These are phyloP conservation scores for Coemansia sp. DNA, from an alignment of 192 early-diverging fungal species.

Conservation along the genomic window DNA sequence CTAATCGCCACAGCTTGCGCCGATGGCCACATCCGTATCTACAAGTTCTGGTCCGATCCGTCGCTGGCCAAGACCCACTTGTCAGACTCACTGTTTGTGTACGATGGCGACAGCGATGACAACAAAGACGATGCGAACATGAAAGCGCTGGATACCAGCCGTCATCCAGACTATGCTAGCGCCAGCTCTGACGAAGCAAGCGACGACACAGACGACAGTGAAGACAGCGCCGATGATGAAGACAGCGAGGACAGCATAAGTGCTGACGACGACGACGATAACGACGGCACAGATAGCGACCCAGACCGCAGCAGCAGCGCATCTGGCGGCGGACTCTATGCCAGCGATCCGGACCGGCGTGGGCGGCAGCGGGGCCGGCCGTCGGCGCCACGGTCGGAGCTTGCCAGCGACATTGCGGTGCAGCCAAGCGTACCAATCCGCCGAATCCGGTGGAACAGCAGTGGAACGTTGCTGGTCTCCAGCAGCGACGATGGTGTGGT, in stretches of 20 bases:
- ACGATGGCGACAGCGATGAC: slow-evolving; percentile 22
- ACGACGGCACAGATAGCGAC: slow-evolving; percentile 5
- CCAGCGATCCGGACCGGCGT: not conserved
- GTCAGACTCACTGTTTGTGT: slow-evolving; percentile 38
- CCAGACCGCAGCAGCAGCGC: slow-evolving; percentile 8
- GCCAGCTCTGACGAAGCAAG: slow-evolving; percentile 18
- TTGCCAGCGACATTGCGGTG: slow-evolving; percentile 31
- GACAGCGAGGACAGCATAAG: slow-evolving; percentile 8
- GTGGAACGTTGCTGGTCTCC: slow-evolving; percentile 44
- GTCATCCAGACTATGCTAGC: slow-evolving; percentile 9
- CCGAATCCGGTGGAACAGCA: slow-evolving; percentile 50
- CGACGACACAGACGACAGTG: slow-evolving; percentile 9
- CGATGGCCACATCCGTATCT: slow-evolving; percentile 51
- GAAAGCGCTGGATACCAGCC: not conserved
- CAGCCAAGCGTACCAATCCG: slow-evolving; percentile 43
- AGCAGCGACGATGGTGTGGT: slow-evolving; percentile 49
- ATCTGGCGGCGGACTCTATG: slow-evolving; percentile 4
- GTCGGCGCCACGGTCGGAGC: slow-evolving; percentile 32
- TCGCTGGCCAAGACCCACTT: slow-evolving; percentile 16
- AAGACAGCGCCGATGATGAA: slow-evolving; percentile 19
- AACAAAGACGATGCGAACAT: slow-evolving; percentile 10
- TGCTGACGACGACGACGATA: slow-evolving; percentile 11
- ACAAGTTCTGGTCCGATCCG: slow-evolving; percentile 50
- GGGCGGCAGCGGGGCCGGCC: slow-evolving; percentile 8
- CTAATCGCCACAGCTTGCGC: slow-evolving; percentile 50